Base-by-base conservation (phyloP, 768 basidiomycete species). In the Pleurotus pulmonarius region DNA sequence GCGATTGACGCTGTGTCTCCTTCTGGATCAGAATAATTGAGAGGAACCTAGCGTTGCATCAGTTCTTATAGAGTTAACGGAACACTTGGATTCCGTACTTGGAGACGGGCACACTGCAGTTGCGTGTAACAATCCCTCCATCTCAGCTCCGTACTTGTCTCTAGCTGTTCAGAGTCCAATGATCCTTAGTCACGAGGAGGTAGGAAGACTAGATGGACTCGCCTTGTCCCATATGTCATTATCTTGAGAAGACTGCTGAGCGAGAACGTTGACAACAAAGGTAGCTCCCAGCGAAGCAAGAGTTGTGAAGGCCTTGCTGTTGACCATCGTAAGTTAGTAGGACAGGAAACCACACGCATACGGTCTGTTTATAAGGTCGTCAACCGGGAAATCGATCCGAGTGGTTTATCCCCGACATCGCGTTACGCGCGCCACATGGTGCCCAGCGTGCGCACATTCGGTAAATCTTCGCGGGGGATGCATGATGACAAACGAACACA, bases 1-100 rank as follows among this genome's bases (percentile, higher is more conserved):
- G 78, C 80, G 29, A 81, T 75, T 20, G 65, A 64, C 1, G 74
- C 77, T 54, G 68, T 67, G 12, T 59, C 65, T 8, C 73, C 73
- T 11, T 64, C 39, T 3, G 76, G 73, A 5, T 75, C 67, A 0
- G 72, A 72, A 49, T 82, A 74, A 58, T 80, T 71, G 40, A 80
- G 61, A 15, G 78, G 78, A 15, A 79, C 77, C 78, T 81, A 29
- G 43, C 20, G 15, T 6, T 13, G 26, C 44, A 58, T 37, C 20
- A 55, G 20, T 12, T 26, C 15, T 8, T 43, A 5, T 15, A 11
- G 5, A 11, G 18, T 43, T 43, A 18, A 1, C 13, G 18, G 4
- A 43, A 43, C 44, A 5, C 18, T 11, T 25, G 8, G 25, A 11
- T 13, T 26, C 5, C 61, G 34, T n/a, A 73, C 73, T 40, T 64